Conservation (phyloP, 2,329 filamentous ascomycete species). For the Trichoderma sp. region DNA sequence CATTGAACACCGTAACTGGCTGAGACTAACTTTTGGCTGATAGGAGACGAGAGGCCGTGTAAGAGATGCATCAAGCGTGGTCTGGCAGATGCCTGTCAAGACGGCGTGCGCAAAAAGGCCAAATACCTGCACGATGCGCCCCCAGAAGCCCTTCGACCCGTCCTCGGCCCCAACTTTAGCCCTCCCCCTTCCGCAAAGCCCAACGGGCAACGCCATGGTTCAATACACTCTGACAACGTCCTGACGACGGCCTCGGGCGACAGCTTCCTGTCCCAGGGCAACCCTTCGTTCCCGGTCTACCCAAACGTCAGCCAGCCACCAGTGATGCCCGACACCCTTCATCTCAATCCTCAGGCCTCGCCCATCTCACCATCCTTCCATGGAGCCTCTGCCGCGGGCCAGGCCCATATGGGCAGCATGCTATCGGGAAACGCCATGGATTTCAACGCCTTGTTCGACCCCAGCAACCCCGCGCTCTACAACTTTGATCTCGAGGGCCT, state of each 20-base stretch:
- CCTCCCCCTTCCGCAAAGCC: slow-evolving; percentile 55
- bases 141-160: slow-evolving; percentile 84
- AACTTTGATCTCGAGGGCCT: slow-evolving; percentile 94
- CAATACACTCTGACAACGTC: slow-evolving; percentile 52
- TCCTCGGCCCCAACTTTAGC: slow-evolving; percentile 72
- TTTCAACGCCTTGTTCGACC: slow-evolving; percentile 75
- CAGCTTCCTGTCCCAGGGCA: slow-evolving; percentile 53
- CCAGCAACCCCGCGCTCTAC: slow-evolving; percentile 87
- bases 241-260: slow-evolving; percentile 44
- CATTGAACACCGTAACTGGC: neutral
- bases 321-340: slow-evolving; percentile 53
- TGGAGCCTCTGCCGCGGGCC: slow-evolving; percentile 53
- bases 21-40: slow-evolving; percentile 3
- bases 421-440: slow-evolving; percentile 54
- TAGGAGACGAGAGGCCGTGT: slow-evolving; percentile 94
- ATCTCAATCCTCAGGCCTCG: slow-evolving; percentile 68
- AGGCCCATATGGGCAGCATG: slow-evolving; percentile 50
- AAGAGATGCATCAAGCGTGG: slow-evolving; percentile 92
- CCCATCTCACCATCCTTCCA: slow-evolving; percentile 76
- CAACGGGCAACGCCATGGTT: slow-evolving; percentile 52
- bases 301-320: slow-evolving; percentile 49
- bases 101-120: slow-evolving; percentile 96
- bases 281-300: slow-evolving; percentile 55
- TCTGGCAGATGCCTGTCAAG: slow-evolving; percentile 87
- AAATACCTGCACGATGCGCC: slow-evolving; percentile 98